These are phyloP conservation scores for Penicillium concentricum DNA, from an alignment of 2,329 filamentous ascomycete genomes.

Conservation along the genomic window DNA sequence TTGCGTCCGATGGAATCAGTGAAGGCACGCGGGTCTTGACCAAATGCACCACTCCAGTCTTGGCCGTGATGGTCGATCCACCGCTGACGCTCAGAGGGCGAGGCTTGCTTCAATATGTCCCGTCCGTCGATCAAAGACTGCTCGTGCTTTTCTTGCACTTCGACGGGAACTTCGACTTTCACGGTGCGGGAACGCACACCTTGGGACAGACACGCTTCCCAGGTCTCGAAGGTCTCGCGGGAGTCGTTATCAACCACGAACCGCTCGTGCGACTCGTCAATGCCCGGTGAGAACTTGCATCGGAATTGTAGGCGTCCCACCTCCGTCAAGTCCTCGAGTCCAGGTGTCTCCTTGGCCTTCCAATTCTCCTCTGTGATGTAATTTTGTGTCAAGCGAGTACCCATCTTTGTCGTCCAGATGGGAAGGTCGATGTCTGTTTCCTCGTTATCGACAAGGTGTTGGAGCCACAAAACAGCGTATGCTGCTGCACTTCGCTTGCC, in stretches of 20 bases:
- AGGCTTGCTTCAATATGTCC: conserved; percentile 72
- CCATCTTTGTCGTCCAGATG: conserved; percentile 79
- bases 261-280: conserved; percentile 77
- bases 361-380: conserved; percentile 83
- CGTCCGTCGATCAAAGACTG: conserved; percentile 74
- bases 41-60: conserved; percentile 86
- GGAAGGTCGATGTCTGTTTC: conserved; percentile 79
- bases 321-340: conserved; percentile 72
- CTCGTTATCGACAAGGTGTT: conserved; percentile 79
- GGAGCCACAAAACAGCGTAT: conserved; percentile 81
- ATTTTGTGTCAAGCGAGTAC: conserved; percentile 79
- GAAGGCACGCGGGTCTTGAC: conserved; percentile 67
- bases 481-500: conserved; percentile 70
- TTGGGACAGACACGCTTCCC: conserved; percentile 88
- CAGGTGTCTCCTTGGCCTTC: conserved; percentile 59
- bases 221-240: conserved; percentile 89
- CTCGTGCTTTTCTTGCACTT: conserved; percentile 75
- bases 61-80: conserved; percentile 79
- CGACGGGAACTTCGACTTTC: conserved; percentile 68
- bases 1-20: conserved; percentile 55
- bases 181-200: conserved; percentile 75
- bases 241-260: conserved; percentile 86
- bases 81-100: conserved; percentile 64
- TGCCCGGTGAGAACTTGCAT: conserved; percentile 83
- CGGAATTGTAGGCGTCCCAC: conserved; percentile 79